Evolutionary conservation across 2,329 filamentous ascomycete genomes (phyloP).

Genomic region (Xylariales sp.): DNA sequence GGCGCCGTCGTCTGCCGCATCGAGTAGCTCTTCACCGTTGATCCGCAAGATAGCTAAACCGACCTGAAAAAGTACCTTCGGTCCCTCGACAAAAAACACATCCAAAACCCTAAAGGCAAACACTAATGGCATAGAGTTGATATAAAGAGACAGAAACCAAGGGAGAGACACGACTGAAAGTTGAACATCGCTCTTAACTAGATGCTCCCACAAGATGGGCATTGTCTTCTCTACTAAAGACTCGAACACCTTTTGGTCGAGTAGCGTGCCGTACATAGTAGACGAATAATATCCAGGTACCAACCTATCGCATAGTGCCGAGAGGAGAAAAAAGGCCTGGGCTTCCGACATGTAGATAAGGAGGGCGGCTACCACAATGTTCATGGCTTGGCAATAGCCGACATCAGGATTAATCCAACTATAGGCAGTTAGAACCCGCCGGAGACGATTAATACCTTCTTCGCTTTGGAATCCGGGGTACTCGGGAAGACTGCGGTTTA

Average conservation of each 20-base stretch:
- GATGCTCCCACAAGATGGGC: slow-evolving; percentile 97
- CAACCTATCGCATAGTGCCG: slow-evolving; percentile 89
- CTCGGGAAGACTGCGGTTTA: slow-evolving; percentile 95
- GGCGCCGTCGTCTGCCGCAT: slow-evolving; percentile 92
- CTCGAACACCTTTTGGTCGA: slow-evolving; percentile 98
- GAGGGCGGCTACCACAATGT: slow-evolving; percentile 97
- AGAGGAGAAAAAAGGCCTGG: slow-evolving; percentile 95
- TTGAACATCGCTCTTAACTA: slow-evolving; percentile 97
- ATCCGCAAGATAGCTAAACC: slow-evolving; percentile 96
- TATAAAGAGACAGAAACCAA: slow-evolving; percentile 98
- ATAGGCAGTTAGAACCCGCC: slow-evolving; percentile 93
- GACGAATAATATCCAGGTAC: slow-evolving; percentile 97
- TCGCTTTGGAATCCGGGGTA: slow-evolving; percentile 98
- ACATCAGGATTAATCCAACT: slow-evolving; percentile 97
- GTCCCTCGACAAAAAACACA: slow-evolving; percentile 97
- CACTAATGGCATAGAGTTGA: slow-evolving; percentile 99
- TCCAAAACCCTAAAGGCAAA: slow-evolving; percentile 97
- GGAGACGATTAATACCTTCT: slow-evolving; percentile 89
- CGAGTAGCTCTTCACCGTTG: slow-evolving; percentile 94
- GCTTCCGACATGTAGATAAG: slow-evolving; percentile 98
- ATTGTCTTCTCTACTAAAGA: slow-evolving; percentile 98
- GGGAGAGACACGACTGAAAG: slow-evolving; percentile 96
- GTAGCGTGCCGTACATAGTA: slow-evolving; percentile 97
- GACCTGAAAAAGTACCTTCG: slow-evolving; percentile 97
- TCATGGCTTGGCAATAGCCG: slow-evolving; percentile 99